A percentile compares a stretch with the other conserved stretches of the same genome.
phyloP scores from a whole-genome alignment of 805 yeast genomes.

The Ogataea pilisensis region DNA sequence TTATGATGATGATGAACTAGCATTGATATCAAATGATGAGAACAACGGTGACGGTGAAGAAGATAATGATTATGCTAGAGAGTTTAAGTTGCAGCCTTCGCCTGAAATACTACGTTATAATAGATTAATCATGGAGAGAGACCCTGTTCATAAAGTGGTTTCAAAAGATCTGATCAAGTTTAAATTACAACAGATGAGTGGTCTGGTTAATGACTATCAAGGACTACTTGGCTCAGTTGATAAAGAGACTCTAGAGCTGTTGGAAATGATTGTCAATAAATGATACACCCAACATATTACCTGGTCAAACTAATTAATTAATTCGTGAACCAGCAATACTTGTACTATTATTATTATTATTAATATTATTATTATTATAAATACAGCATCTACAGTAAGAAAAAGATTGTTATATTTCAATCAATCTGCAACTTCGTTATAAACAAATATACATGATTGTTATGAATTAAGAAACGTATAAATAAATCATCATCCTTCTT shows the following conservation, averaged over 20 bases:
- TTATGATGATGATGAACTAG: slow-evolving; percentile 33
- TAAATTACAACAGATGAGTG: slow-evolving; percentile 27
- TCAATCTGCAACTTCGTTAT: too few species aligned
- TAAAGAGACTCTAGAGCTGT: slow-evolving; percentile 28
- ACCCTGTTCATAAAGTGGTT: slow-evolving; percentile 52
- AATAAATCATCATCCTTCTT: too few species aligned
- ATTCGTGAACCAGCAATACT: too few species aligned
- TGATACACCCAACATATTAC: neutral
- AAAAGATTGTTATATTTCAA: too few species aligned
- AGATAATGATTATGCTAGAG: slow-evolving; percentile 25
- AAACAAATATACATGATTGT: too few species aligned
- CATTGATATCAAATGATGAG: slow-evolving; percentile 20
- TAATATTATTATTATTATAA: too few species aligned
- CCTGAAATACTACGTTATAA: slow-evolving; percentile 43
- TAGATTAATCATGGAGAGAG: slow-evolving; percentile 33
- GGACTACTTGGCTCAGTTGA: slow-evolving; percentile 32
- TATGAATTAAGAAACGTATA: too few species aligned
- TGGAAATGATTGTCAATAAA: slow-evolving; percentile 22
- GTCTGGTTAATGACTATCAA: slow-evolving; percentile 31
- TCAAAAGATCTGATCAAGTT: slow-evolving; percentile 41
- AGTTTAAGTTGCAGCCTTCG: slow-evolving; percentile 27
- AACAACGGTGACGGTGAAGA: slow-evolving; percentile 20
- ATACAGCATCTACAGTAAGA: too few species aligned
- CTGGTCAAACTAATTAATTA: too few species aligned
- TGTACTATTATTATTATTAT: too few species aligned